Base-by-base conservation (phyloP, 148 eudicot genomes). In the Pouteria glomerata region DNA sequence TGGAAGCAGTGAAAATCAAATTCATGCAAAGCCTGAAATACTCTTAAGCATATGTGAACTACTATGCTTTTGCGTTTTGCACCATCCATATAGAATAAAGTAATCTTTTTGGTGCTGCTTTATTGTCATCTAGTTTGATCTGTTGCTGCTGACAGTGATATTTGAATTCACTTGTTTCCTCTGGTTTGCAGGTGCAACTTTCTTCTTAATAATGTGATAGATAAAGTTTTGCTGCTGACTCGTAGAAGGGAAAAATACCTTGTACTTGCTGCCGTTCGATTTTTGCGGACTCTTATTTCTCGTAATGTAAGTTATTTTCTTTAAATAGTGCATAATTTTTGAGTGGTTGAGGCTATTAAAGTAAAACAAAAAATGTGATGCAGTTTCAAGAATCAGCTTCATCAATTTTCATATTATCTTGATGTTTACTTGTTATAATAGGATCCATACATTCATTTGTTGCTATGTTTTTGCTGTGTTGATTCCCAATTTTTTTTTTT, bases 81-180 rank as follows among this genome's bases (percentile, higher is more conserved):
- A 96, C 75, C 99, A 96, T 82, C 90, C 94, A 5, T 82, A 77
- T 75, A 84, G 88, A 73, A 92, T 96, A 83, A 96, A 90, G 99
- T 92, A 94, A 83, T 23, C 18, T 57, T 56, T 57, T 56, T 69
- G 14, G 50, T 66, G 13, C 29, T 53, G 74, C 33, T 70, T 74
- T 39, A 35, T 57, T 35, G 44, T 58, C 50, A 53, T 53, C 41
- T 62, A 16, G 18, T 63, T 39, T 27, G 55, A 74, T 51, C 52
- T 63, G 55, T 53, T 45, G 26, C 56, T 42, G 41, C 42, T 23
- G 45, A 16, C 33, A 35, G n/a, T 70, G 16, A 30, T 44, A 39
- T 59, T 67, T 63, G 57, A 16, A 35, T 55, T 27, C 18, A 10
- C 24, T 11, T 72, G 24, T 68, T 41, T 48, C 34, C 66, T 65